Conservation (phyloP, 73 alveolate genomes). For the Halteria grandinella region DNA sequence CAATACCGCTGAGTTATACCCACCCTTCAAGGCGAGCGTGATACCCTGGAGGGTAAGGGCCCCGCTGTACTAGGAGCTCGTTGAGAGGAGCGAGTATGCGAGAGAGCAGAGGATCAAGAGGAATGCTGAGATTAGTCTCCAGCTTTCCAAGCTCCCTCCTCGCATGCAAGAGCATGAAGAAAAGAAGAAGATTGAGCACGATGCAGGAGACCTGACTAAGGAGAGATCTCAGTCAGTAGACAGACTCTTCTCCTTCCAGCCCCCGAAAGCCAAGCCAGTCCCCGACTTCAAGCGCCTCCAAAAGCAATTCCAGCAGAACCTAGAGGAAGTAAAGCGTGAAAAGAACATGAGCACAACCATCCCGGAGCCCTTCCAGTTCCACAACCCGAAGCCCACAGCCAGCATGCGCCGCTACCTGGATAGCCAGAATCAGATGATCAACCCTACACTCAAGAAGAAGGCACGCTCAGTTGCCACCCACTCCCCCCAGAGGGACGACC, state of each 20-base stretch:
- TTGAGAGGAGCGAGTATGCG: slow-evolving; percentile 68
- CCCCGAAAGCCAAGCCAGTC: slow-evolving; percentile 86
- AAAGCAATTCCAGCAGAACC: slow-evolving; percentile 77
- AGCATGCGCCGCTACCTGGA: slow-evolving; percentile 79
- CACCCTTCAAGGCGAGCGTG: slow-evolving; percentile 63
- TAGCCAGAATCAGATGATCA: slow-evolving; percentile 73
- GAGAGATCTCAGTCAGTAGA: slow-evolving; percentile 69
- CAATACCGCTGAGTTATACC: too few species aligned
- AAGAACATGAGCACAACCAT: slow-evolving; percentile 77
- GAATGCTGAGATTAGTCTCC: slow-evolving; percentile 88
- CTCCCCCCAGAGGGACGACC: neutral
- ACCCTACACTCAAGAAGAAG: slow-evolving; percentile 13
- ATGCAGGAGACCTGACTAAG: slow-evolving; percentile 15
- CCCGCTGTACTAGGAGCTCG: slow-evolving; percentile 76
- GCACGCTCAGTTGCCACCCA: neutral
- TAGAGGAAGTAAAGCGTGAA: slow-evolving; percentile 79
- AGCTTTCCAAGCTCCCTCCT: slow-evolving; percentile 93
- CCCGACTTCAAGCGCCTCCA: slow-evolving; percentile 94
- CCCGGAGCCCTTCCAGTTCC: slow-evolving; percentile 92
- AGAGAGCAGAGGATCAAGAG: slow-evolving; percentile 89
- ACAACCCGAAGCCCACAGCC: slow-evolving; percentile 84
- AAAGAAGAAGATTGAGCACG: slow-evolving; percentile 60
- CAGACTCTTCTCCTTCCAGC: slow-evolving; percentile 66
- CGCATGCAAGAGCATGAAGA: slow-evolving; percentile 95
- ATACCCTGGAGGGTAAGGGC: slow-evolving; percentile 86